Conservation (phyloP, 768 basidiomycete genomes). For the Collybia nuda region DNA sequence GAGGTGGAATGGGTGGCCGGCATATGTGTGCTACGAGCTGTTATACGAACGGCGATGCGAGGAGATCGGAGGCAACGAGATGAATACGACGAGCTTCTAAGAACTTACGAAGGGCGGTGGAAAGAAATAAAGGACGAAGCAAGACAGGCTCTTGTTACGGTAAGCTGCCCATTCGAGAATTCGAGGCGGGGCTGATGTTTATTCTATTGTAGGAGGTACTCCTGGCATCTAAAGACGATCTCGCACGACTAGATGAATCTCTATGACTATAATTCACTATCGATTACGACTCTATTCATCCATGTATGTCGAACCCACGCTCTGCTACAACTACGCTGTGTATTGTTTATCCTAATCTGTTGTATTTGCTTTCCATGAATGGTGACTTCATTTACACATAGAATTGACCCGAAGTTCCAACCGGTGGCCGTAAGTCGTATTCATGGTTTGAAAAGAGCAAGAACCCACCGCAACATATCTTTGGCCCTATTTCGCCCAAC, state of each 20-base stretch:
- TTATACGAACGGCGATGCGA: conserved; percentile 53
- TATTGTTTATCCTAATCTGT: too few relatives aligned
- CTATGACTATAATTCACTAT: conserved; percentile 11
- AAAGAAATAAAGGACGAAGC: conserved; percentile 72
- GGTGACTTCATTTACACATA: background rate
- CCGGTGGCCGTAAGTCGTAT: conserved; percentile 2
- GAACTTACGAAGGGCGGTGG: conserved; percentile 63
- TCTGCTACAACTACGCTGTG: too few relatives aligned
- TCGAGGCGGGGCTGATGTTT: background rate
- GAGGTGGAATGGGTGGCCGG: conserved; percentile 73
- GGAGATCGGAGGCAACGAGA: conserved; percentile 46
- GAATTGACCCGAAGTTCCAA: background rate
- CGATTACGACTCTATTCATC: conserved; percentile 1
- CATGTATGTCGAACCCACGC: background rate
- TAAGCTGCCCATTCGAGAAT: conserved; percentile 20
- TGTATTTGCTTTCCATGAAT: too few relatives aligned
- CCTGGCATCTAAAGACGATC: conserved; percentile 52
- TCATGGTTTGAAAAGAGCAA: conserved; percentile 24
- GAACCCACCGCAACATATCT: conserved; percentile 25
- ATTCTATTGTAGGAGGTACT: conserved; percentile 41
- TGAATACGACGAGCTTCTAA: conserved; percentile 54
- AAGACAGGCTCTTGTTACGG: conserved; percentile 60
- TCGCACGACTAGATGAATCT: conserved; percentile 41
- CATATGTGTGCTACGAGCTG: conserved; percentile 53
- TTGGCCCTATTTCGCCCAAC: conserved; percentile 30